Percentiles rank a stretch among this genome's conserved stretches.
Conservation (phyloP, 805 yeast genomes). For the Kodamaea restingae region DNA sequence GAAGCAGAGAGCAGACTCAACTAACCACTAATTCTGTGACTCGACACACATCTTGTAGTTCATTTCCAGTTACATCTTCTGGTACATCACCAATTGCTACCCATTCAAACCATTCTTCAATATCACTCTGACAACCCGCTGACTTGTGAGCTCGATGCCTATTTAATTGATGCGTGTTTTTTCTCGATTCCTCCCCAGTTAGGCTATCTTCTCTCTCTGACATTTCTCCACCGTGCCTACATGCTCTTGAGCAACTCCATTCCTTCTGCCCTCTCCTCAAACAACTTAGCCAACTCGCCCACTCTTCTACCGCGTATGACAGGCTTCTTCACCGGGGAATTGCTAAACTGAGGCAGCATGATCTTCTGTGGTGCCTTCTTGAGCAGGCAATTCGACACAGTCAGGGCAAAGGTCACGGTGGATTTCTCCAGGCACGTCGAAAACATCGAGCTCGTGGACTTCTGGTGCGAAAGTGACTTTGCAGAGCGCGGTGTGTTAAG, state of each 20-base stretch:
- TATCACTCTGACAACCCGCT: no score
- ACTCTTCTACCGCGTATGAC: slow-evolving; percentile 56
- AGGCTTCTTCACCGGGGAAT: slow-evolving; percentile 24
- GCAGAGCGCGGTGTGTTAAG: not conserved
- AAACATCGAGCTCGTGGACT: slow-evolving; percentile 10
- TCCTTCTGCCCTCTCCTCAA: slow-evolving; percentile 54
- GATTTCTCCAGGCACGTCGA: slow-evolving; percentile 5
- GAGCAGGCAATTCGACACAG: slow-evolving; percentile 1
- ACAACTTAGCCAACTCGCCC: slow-evolving; percentile 56
- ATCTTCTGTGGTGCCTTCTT: slow-evolving; percentile 1
- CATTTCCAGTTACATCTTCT: no score
- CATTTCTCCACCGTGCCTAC: not conserved
- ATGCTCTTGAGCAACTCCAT: slow-evolving; percentile 30
- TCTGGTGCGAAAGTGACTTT: slow-evolving; percentile 5
- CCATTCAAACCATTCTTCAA: no score
- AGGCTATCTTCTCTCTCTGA: not conserved
- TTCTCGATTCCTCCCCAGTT: not conserved
- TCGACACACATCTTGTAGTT: no score
- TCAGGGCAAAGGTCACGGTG: slow-evolving; percentile 6
- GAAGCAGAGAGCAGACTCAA: no score
- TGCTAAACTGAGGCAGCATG: slow-evolving; percentile 8
- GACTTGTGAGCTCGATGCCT: no score
- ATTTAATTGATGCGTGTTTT: no score
- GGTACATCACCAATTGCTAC: no score
- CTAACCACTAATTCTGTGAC: no score